Evolutionary conservation across 179 eudicot species (phyloP), one percentile per base, ranked within the genome.

Genomic region (Carnegiea gigantea): DNA sequence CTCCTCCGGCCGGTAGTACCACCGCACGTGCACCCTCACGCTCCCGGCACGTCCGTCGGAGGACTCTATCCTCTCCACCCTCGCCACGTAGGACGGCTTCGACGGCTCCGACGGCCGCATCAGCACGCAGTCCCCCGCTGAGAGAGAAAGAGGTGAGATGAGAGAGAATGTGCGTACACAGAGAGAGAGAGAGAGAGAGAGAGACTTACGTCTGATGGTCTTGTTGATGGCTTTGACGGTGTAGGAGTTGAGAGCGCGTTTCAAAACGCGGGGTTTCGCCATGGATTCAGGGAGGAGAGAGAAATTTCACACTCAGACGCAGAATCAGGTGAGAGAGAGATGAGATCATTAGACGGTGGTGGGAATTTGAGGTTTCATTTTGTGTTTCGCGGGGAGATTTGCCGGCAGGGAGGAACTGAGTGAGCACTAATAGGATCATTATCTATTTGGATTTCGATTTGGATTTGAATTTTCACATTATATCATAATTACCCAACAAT

Each of bases 1-100:
- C 83, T 94, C 98, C 80, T 94, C 98, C 64, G 98, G 98, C 73
- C 98, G 90, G 78, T 94, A 94, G 59, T 92, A 94, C 98, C 98
- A 94, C 81, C 93, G 86, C 57, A 94, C 93, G 82, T 88, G 89
- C 62, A 92, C 88, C 81, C 79, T 87, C 13, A 84, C 97, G 82
- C 87, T 73, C 1, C 89, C 90, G n/a, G 93, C 84, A 77, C 86
- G 86, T 7, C 87, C 76, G 85, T 89, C 93, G 10, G 90, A 80
- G 10, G 90, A 80, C 76, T 90, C 95, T 30, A 94, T 86, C 77
- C 73, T 86, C 89, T 92, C 98, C 30, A 94, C 79, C 1, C 87
- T 82, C 67, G 98, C 98, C 77, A 94, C 92, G 85, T 94, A 94
- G 26, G 95, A 86, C n/a, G 91, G 93, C 84, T 87, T 90, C 23